Base-by-base conservation (phyloP, 768 basidiomycete species). In the Erythrobasidium yunnanense region DNA sequence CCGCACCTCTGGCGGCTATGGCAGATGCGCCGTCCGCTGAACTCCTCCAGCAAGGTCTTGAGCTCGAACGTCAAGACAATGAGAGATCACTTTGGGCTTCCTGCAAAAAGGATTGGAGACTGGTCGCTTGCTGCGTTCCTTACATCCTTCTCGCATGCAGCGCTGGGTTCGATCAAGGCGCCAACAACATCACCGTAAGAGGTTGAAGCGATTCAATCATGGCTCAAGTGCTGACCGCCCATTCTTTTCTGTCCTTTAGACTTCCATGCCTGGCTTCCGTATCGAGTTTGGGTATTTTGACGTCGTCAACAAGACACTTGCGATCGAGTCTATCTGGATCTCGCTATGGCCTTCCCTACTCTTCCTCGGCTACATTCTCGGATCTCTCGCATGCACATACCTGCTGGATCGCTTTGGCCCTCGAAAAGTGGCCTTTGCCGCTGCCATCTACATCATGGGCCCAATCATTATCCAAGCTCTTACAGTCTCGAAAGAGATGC, bases 141-240 rank as follows among this genome's bases (percentile, higher is more conserved):
- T 52, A 52, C 22, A 11, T 52, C 27, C 50, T 52, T 13, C 50
- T 52, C 27, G 50, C 50, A 13, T 52, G 50, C 50, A 52, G 50
- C 22, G 50, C 50, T 13, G 50, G 50, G 18, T 52, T 52, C 22
- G 50, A 52, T 23, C 50, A 52, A 23, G 50, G 50, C 50, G 50
- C 50, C 18, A 52, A 52, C 50, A 52, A 52, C 27, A 52, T 52
- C 50, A 52, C 50, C n/a, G n/a, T n/a, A n/a, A n/a, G n/a, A n/a
- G n/a, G n/a, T n/a, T n/a, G n/a, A n/a, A n/a, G n/a, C n/a, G n/a
- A n/a, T n/a, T n/a, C n/a, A n/a, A n/a, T n/a, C n/a, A n/a, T n/a
- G n/a, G n/a, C n/a, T n/a, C n/a, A n/a, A n/a, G n/a, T n/a, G n/a
- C n/a, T n/a, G n/a, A n/a, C n/a, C n/a, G n/a, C n/a, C n/a, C n/a